Evolutionary conservation across 208 protist genomes (phyloP), one percentile per base, ranked within the genome.

Genomic region (Acanthamoeba polyphaga): DNA sequence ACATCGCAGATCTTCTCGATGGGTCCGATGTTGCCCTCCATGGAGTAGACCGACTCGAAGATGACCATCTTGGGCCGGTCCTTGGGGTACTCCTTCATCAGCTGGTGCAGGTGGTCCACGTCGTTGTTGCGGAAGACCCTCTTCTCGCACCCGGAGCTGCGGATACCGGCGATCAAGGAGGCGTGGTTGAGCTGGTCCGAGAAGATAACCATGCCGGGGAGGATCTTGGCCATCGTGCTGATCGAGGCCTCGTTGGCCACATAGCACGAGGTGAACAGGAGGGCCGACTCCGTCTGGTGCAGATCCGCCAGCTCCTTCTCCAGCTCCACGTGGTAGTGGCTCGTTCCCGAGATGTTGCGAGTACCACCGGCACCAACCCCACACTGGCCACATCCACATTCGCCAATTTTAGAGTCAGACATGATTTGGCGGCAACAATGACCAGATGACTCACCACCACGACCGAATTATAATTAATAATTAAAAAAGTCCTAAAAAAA

Each of bases 21-120:
- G 85, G 99, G 98, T 22, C 98, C 97, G 90, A 99, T 99, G 90
- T 99, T 99, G 29, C 99, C 90, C 85, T 99, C 99, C 99, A 99
- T 99, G 60, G 98, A 99, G 97, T 99, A 99, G 76, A 99, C 99
- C 13, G 98, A 99, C 97, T 99, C 99, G 17, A 99, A 99, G 88
- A 99, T 98, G 64, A 99, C 97, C 46, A 99, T 51, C 78, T 98
- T 98, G 29, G 97, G 97, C 46, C 91, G 80, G 43, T 89, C 43
- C 97, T 90, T 95, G n/a, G 95, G 95, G 27, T 95, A 82, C 8
- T 96, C 74, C 4, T 74, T 49, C 10, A 99, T 95, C 1, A 98
- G 76, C 29, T 97, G 70, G 74, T 99, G 99, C 12, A 99, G 97
- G 94, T 99, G 96, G 55, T 98, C 97, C 34, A 99, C 97, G 91